A percentile compares a stretch with the other conserved stretches of the same genome.
These are phyloP conservation scores for Trifolium pratense DNA, from an alignment of 306 rosid genomes.

Conservation along the genomic window DNA sequence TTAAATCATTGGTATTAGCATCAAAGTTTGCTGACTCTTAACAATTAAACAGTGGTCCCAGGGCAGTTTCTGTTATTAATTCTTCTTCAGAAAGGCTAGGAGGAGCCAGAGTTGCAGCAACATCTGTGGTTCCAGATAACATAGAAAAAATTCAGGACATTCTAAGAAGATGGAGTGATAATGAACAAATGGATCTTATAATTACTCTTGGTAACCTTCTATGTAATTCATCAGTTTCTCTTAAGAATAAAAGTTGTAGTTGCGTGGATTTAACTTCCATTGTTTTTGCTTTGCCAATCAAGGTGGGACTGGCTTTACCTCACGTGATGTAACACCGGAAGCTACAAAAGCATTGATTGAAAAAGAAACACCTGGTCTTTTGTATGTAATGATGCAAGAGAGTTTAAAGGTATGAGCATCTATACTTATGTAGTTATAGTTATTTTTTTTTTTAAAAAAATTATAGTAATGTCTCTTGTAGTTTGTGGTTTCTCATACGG, in stretches of 20 bases:
- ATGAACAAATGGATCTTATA: slow-evolving; percentile 80
- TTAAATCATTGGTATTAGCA: slow-evolving; percentile 1
- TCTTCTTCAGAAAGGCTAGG: slow-evolving; percentile 84
- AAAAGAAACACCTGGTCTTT: slow-evolving; percentile 91
- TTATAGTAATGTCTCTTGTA: not conserved
- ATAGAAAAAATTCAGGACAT: slow-evolving; percentile 71
- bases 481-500: slow-evolving; percentile 28
- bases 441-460: not conserved
- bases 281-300: slow-evolving; percentile 39
- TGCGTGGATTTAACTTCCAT: slow-evolving; percentile 28
- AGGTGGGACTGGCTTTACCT: slow-evolving; percentile 95
- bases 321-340: slow-evolving; percentile 90
- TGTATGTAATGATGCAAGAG: slow-evolving; percentile 88
- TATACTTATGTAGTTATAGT: slow-evolving; percentile 25
- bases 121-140: slow-evolving; percentile 78
- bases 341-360: slow-evolving; percentile 87
- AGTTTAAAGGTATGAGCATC: slow-evolving; percentile 73
- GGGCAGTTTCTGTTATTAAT: slow-evolving; percentile 85
- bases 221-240: slow-evolving; percentile 24
- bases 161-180: slow-evolving; percentile 79
- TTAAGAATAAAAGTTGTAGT: not conserved
- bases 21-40: slow-evolving; percentile 33
- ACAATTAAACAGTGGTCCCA: slow-evolving; percentile 72
- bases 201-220: slow-evolving; percentile 75
- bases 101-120: slow-evolving; percentile 78